These are phyloP conservation scores for Zopfia rhizophila DNA, from an alignment of 2,329 filamentous ascomycete genomes.

Conservation along the genomic window DNA sequence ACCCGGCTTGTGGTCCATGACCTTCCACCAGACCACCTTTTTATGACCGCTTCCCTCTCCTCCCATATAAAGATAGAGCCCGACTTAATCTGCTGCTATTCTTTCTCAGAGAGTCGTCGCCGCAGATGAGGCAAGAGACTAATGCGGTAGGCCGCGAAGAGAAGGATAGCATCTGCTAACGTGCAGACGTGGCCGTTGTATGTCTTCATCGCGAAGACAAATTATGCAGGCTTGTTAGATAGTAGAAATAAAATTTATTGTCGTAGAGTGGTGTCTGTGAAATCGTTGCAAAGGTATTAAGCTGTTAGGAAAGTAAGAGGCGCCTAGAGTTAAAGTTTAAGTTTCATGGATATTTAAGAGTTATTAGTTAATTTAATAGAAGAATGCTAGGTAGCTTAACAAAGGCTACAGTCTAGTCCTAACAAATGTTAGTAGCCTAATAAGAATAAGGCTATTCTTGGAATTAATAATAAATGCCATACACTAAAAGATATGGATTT, in stretches of 20 bases:
- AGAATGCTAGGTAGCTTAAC: no score
- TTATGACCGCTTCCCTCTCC: slow-evolving; percentile 97
- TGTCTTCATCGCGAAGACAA: slow-evolving; percentile 78
- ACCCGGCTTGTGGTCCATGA: slow-evolving; percentile 99
- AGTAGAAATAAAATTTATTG: no score
- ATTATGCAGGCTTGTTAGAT: not conserved
- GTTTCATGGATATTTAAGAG: slow-evolving; percentile 20
- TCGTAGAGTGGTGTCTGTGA: no score
- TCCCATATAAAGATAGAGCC: slow-evolving; percentile 99
- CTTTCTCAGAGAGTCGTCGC: slow-evolving; percentile 92
- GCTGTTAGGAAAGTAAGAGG: not conserved
- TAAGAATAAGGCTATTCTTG: no score
- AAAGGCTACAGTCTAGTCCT: no score
- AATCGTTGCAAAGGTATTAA: not conserved
- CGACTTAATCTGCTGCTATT: slow-evolving; percentile 93
- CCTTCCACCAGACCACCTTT: slow-evolving; percentile 98
- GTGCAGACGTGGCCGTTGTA: slow-evolving; percentile 95
- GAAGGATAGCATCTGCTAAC: slow-evolving; percentile 94
- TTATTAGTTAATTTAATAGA: slow-evolving; percentile 28
- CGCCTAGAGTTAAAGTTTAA: slow-evolving; percentile 2
- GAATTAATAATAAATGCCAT: no score
- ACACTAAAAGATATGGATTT: no score
- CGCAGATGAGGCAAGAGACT: slow-evolving; percentile 92
- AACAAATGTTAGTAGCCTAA: no score
- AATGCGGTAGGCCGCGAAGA: slow-evolving; percentile 96